Base-by-base conservation (phyloP, 345 rosid genomes). In the Lepidium sativum region DNA sequence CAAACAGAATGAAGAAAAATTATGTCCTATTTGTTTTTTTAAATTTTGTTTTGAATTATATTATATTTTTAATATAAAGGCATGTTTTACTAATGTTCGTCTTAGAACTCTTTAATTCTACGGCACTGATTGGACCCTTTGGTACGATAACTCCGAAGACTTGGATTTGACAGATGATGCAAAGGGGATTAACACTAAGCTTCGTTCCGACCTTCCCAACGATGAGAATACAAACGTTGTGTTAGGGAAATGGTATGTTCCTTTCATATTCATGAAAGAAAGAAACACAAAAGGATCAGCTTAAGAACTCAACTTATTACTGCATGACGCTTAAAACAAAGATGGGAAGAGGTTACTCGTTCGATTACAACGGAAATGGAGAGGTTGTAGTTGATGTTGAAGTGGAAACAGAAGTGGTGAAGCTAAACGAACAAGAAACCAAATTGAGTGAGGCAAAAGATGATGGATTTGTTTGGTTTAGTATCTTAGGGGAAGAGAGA, bases 191-290 rank as follows among this genome's bases (percentile, higher is more conserved):
- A 45, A 84, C 59, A 1, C 16, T 11, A 8, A 70, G 16, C 72
- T 59, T 44, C 78, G 90, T 1, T 31, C 68, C 1, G 72, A 64
- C 60, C 82, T 83, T 60, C 88, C 90, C 3, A 65, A 58, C 51
- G 33, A 10, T 38, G 41, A 48, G 8, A 55, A 55, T 14, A 76
- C 79, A 38, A 12, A 50, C 39, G 55, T 66, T 15, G 55, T 56
- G 6, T 81, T 84, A 6, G 96, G 90, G 11, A 81, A 67, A 51
- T 88, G 90, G 96, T 88, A 82, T 31, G 83, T 81, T 14, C 96
- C 90, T 14, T 88, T 84, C 72, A 55, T 88, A 72, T 84, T 84
- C 17, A 54, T 86, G 9, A 84, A 58, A 33, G 96, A 88, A 12
- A 61, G 49, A 44, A 38, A 35, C 2, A 37, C 63, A 16, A 68